Evolutionary conservation across 805 yeast genomes (phyloP).

Genomic region (Myxozyma kluyveri): DNA sequence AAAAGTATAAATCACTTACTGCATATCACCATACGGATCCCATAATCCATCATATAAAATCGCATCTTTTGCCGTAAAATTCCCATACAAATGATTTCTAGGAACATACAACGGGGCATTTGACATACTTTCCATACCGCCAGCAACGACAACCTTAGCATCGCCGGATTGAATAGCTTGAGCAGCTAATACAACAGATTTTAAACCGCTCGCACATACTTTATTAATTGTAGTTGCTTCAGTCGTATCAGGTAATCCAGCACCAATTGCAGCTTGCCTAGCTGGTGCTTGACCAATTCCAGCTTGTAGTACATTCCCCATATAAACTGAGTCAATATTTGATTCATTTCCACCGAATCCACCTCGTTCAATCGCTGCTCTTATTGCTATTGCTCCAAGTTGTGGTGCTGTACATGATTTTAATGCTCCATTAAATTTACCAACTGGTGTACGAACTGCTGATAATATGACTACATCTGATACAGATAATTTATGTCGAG

Average conservation of each 20-base stretch:
- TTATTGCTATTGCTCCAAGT: constrained; percentile 83
- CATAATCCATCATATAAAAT: constrained; percentile 76
- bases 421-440: constrained; percentile 78
- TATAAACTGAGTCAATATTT: constrained; percentile 77
- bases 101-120: constrained; percentile 80
- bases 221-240: constrained; percentile 91
- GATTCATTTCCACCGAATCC: constrained; percentile 51
- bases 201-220: constrained; percentile 96
- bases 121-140: constrained; percentile 98
- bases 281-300: constrained; percentile 98
- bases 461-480: constrained; percentile 81
- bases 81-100: constrained; percentile 48
- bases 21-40: constrained; percentile 75
- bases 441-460: constrained; percentile 90
- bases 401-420: constrained; percentile 70
- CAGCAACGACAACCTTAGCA: constrained; percentile 91
- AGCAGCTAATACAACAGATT: constrained; percentile 85
- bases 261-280: constrained; percentile 89
- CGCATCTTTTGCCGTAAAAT: constrained; percentile 55
- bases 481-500: no score
- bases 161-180: constrained; percentile 84
- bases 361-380: constrained; percentile 73
- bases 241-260: constrained; percentile 77
- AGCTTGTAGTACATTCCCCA: constrained; percentile 91
- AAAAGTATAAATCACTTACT: constrained; percentile 6